These are phyloP conservation scores for Calonectria leucothoes DNA, from an alignment of 2,329 filamentous ascomycete species.

Conservation along the genomic window DNA sequence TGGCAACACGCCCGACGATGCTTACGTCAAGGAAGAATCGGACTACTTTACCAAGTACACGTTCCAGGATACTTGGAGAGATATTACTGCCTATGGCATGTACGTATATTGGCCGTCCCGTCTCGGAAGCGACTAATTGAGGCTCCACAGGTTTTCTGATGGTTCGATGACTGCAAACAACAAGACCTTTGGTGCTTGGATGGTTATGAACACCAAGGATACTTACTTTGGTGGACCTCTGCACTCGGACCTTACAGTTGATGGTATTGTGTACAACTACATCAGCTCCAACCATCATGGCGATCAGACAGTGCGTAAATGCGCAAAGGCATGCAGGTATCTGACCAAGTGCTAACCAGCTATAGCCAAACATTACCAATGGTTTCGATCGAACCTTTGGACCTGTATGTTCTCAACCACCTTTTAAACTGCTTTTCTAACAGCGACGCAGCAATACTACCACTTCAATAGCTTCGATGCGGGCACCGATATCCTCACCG, in stretches of 20 bases:
- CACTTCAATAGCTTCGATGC: conserved; percentile 69
- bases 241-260: conserved; percentile 72
- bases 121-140: conserved; percentile 8
- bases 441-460: conserved; percentile 59
- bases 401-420: conserved; percentile 48
- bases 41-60: conserved; percentile 77
- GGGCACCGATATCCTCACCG: conserved; percentile 56
- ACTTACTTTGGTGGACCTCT: conserved; percentile 72
- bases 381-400: conserved; percentile 76
- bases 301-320: conserved; percentile 57
- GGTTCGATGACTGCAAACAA: conserved; percentile 58
- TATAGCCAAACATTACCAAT: conserved; percentile 68
- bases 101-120: conserved; percentile 19
- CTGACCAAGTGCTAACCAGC: conserved; percentile 7
- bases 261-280: conserved; percentile 76
- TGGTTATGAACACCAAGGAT: conserved; percentile 73
- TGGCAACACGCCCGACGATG: conserved; percentile 63
- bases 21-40: conserved; percentile 65
- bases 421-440: conserved; percentile 12
- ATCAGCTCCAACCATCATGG: conserved; percentile 72
- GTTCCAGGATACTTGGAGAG: conserved; percentile 68
- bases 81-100: conserved; percentile 68
- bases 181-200: conserved; percentile 68
- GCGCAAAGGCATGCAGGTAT: accelerated
- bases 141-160: conserved; percentile 45